These are phyloP conservation scores for Polyporus arcularius DNA, from an alignment of 768 basidiomycete species.

Conservation along the genomic window DNA sequence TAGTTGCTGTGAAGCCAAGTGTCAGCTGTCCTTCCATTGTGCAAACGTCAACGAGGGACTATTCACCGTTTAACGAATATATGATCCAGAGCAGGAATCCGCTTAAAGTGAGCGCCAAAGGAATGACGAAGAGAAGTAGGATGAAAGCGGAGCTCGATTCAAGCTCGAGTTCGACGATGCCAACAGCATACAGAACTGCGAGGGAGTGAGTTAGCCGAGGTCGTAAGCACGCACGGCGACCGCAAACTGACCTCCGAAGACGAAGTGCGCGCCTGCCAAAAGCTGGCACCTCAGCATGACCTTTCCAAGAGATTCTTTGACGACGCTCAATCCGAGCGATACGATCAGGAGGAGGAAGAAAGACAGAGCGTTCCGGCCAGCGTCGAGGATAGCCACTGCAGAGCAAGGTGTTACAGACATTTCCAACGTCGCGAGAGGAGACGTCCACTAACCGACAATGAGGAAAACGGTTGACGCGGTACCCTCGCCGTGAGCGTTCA, in stretches of 20 bases:
- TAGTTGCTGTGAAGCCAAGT: constrained; percentile 60
- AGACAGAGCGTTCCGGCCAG: constrained; percentile 89
- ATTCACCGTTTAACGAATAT: constrained; percentile 79
- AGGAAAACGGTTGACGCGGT: constrained; percentile 85
- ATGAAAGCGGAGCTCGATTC: constrained; percentile 87
- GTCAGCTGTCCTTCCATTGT: constrained; percentile 17
- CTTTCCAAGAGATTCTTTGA: constrained; percentile 81
- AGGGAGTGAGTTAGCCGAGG: background rate
- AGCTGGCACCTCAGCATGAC: constrained; percentile 85
- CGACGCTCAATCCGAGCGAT: constrained; percentile 88
- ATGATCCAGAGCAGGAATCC: constrained; percentile 96
- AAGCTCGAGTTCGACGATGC: constrained; percentile 90
- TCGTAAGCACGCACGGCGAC: background rate
- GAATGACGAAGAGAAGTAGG: constrained; percentile 88
- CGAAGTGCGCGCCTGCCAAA: constrained; percentile 82
- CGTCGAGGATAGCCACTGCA: constrained; percentile 90
- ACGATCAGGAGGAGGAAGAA: constrained; percentile 96
- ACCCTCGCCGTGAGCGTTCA: constrained; percentile 82
- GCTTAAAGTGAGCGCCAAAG: constrained; percentile 93
- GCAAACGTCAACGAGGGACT: background rate
- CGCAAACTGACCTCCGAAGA: constrained; percentile 83
- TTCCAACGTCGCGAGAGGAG: background rate
- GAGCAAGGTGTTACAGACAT: background rate
- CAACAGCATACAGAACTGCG: constrained; percentile 87
- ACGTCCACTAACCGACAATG: constrained; percentile 69